Percentiles rank a stretch among this genome's conserved stretches.
These are phyloP conservation scores for Amniculicola lignicola DNA, from an alignment of 495 filamentous ascomycete genomes.

Conservation along the genomic window DNA sequence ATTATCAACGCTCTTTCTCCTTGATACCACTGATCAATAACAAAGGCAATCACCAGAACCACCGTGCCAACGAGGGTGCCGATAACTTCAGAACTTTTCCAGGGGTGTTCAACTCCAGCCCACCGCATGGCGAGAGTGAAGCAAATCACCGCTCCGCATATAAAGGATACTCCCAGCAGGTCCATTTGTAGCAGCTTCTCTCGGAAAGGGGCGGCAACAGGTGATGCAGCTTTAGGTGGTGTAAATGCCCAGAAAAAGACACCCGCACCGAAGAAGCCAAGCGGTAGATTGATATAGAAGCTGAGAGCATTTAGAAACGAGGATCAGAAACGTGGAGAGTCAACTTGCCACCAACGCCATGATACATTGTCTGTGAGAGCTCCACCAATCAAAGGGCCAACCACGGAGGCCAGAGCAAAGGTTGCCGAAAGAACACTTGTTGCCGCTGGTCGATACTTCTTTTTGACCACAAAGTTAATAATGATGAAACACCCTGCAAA, in stretches of 20 bases:
- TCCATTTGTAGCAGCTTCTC: constrained; percentile 8
- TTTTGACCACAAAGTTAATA: not conserved
- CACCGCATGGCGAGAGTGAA: not conserved
- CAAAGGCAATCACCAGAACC: not conserved
- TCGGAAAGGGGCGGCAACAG: not conserved
- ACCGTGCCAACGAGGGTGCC: not conserved
- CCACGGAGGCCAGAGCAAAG: constrained; percentile 8
- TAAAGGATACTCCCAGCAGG: not conserved
- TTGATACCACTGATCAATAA: constrained; percentile 7
- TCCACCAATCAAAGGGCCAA: constrained; percentile 8
- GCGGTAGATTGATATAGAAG: constrained; percentile 11
- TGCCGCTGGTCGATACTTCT: not conserved
- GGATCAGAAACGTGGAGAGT: not conserved
- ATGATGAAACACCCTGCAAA: constrained; percentile 13
- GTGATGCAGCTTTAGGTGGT: not conserved
- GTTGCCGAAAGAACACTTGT: constrained; percentile 10
- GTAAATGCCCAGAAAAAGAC: not conserved
- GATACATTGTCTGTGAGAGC: constrained; percentile 9
- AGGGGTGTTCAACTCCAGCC: not conserved
- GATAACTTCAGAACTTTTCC: not conserved
- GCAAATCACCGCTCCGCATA: not conserved
- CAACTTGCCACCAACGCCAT: constrained; percentile 3
- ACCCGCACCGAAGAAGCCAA: not conserved
- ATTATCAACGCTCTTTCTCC: not conserved
- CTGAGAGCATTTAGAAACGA: not conserved